Evolutionary conservation across 2,329 filamentous ascomycete species (phyloP).

Genomic region (Neoascochyta sp.): DNA sequence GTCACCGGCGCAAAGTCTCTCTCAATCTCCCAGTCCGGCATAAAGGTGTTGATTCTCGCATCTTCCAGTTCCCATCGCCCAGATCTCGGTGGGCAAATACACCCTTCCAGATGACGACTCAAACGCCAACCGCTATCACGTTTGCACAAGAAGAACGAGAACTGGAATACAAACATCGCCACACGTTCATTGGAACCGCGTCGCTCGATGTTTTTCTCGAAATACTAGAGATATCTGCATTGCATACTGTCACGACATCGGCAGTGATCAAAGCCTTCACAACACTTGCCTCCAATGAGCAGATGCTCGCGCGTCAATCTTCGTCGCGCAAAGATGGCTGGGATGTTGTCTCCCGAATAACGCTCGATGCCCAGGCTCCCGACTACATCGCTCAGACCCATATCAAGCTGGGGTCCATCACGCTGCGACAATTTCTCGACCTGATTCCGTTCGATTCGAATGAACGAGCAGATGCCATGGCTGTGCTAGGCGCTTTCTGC

Average conservation of each 20-base stretch:
- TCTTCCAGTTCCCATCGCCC: not conserved
- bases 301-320: constrained; percentile 22
- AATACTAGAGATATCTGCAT: constrained; percentile 19
- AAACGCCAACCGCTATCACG: constrained; percentile 2
- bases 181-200: constrained; percentile 33
- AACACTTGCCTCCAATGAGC: constrained; percentile 24
- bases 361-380: constrained; percentile 12
- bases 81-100: constrained; percentile 4
- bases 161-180: constrained; percentile 32
- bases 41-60: too few relatives aligned
- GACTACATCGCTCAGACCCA: constrained; percentile 25
- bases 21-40: constrained; percentile 15
- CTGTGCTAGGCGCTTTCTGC: constrained; percentile 28
- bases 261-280: constrained; percentile 25
- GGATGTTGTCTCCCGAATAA: constrained; percentile 25
- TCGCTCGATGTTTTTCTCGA: constrained; percentile 30
- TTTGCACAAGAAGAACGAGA: constrained; percentile 20
- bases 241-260: constrained; percentile 16
- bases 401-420: constrained; percentile 25
- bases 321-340: constrained; percentile 20
- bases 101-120: constrained; percentile 2
- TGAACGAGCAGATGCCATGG: constrained; percentile 14
- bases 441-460: constrained; percentile 22
- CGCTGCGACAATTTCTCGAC: constrained; percentile 25
- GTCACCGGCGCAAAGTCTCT: constrained; percentile 20